phyloP scores from a whole-genome alignment of 2,329 filamentous ascomycete genomes.

The Trichophyton verrucosum region DNA sequence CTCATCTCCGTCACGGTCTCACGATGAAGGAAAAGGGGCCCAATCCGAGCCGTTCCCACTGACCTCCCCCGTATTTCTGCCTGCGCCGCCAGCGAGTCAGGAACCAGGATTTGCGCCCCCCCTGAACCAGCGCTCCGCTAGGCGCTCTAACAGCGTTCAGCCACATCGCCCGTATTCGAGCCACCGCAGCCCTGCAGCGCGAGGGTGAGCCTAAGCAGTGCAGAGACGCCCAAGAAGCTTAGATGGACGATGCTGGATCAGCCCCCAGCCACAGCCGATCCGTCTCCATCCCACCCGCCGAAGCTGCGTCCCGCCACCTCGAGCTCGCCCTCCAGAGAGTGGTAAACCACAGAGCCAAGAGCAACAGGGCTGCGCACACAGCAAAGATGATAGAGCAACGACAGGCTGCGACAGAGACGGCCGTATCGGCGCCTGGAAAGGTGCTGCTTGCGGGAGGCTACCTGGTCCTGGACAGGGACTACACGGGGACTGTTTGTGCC shows the following conservation, averaged over 20 bases:
- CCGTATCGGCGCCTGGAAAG: slow-evolving; percentile 88
- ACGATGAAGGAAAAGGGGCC: not conserved
- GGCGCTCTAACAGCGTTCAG: not conserved
- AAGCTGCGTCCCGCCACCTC: not conserved
- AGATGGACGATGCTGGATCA: not conserved
- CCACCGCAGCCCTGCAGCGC: not conserved
- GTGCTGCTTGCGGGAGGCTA: slow-evolving; percentile 92
- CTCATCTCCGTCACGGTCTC: not conserved
- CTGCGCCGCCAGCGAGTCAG: not conserved
- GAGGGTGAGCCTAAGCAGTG: not conserved
- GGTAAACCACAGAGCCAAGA: not conserved
- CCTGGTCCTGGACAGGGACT: slow-evolving; percentile 75
- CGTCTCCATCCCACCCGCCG: not conserved
- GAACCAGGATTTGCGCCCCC: not conserved
- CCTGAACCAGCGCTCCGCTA: not conserved
- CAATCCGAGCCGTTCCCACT: not conserved
- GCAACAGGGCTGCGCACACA: not conserved
- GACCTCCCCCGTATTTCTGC: not conserved
- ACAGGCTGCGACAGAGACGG: slow-evolving; percentile 26
- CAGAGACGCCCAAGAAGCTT: not conserved
- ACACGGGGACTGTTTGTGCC: slow-evolving; percentile 61
- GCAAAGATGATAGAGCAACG: not conserved
- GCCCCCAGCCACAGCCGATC: not conserved
- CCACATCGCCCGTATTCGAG: not conserved
- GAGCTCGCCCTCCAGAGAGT: not conserved